These are phyloP conservation scores for Taphrina confusa DNA, from an alignment of 1,139 yeast species.

Conservation along the genomic window DNA sequence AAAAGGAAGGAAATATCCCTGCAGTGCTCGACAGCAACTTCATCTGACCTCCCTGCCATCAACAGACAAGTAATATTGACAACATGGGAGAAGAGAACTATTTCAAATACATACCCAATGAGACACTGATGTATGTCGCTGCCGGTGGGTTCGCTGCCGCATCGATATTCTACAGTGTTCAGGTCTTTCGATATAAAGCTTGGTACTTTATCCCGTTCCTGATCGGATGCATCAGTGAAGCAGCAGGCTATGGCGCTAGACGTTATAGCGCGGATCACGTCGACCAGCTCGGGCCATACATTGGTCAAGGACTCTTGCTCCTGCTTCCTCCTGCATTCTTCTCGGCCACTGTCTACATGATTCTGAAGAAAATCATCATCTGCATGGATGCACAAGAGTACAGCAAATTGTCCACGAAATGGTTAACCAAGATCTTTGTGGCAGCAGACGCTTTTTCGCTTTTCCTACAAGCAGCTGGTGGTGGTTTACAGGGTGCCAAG, in stretches of 20 bases:
- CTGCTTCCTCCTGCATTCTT: constrained; percentile 53
- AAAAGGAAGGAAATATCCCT: too few relatives aligned
- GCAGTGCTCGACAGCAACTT: too few relatives aligned
- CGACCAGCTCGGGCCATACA: constrained; percentile 45
- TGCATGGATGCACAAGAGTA: constrained; percentile 44
- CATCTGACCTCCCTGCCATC: too few relatives aligned
- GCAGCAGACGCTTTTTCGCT: constrained; percentile 52
- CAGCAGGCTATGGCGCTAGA: constrained; percentile 49
- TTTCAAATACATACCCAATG: constrained; percentile 3
- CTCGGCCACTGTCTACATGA: constrained; percentile 54
- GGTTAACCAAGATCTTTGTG: constrained; percentile 51
- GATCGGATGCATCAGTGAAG: constrained; percentile 42
- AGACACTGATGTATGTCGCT: constrained; percentile 7
- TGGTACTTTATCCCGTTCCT: constrained; percentile 41
- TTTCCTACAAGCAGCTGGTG: constrained; percentile 53
- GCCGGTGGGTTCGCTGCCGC: background rate
- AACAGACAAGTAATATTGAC: background rate
- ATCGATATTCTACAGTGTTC: background rate
- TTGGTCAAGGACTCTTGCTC: constrained; percentile 48
- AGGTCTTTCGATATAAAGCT: constrained; percentile 35
- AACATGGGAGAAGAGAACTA: constrained; percentile 4
- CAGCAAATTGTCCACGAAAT: constrained; percentile 47
- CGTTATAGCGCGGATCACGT: constrained; percentile 42
- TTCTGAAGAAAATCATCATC: constrained; percentile 49
- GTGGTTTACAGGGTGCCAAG: constrained; percentile 47